These are phyloP conservation scores for Oldenlandia corymbosa DNA, from an alignment of 257 asterid species.

Conservation along the genomic window DNA sequence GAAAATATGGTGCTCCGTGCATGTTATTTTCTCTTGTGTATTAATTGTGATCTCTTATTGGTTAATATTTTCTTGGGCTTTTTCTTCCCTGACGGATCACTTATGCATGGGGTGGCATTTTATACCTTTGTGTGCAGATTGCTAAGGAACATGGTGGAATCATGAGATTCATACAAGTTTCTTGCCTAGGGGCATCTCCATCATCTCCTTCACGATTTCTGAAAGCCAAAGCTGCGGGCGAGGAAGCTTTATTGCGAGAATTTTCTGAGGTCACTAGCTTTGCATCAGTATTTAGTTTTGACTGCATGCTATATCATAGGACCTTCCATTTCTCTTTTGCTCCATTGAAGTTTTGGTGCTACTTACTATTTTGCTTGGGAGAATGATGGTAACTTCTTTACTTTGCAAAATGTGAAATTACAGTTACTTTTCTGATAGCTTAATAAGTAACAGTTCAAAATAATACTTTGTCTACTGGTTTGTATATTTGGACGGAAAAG, in stretches of 20 bases:
- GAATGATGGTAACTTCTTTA: no score
- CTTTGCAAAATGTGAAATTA: no score
- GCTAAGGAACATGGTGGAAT: slow-evolving; percentile 97
- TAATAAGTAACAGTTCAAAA: no score
- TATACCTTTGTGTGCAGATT: slow-evolving; percentile 44
- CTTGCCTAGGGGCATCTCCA: slow-evolving; percentile 79
- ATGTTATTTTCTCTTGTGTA: neutral
- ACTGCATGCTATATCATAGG: neutral
- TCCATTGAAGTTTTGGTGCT: neutral
- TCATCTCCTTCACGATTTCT: slow-evolving; percentile 77
- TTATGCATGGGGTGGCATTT: neutral
- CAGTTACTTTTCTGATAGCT: no score
- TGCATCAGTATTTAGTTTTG: neutral
- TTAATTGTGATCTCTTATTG: neutral
- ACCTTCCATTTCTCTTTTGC: neutral
- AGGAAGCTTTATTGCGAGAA: slow-evolving; percentile 66
- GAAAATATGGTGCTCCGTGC: neutral
- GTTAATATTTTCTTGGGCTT: slow-evolving; percentile 1
- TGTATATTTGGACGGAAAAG: neutral
- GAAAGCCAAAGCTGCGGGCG: slow-evolving; percentile 92
- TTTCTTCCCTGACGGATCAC: neutral
- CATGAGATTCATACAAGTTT: slow-evolving; percentile 83
- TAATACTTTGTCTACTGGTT: neutral
- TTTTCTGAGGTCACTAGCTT: slow-evolving; percentile 60
- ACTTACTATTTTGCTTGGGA: neutral